Evolutionary conservation across 306 rosid genomes (phyloP).

Genomic region (Quercus wislizeni): DNA sequence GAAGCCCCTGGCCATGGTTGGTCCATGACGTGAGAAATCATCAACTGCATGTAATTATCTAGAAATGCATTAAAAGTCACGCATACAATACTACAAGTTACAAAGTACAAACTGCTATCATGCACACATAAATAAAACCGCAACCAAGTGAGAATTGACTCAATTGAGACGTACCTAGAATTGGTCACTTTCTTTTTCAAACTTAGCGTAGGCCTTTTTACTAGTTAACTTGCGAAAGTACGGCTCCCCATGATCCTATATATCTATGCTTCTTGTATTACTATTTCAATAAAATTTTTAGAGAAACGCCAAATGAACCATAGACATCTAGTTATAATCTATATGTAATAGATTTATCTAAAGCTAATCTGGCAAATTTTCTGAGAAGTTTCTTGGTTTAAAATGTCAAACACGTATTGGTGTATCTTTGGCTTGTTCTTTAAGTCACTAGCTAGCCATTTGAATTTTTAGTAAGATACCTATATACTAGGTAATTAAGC

Average conservation of each 20-base stretch:
- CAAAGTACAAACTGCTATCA: too few relatives aligned
- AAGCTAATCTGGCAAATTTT: not conserved
- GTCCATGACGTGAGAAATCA: too few relatives aligned
- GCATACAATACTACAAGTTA: too few relatives aligned
- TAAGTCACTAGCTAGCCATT: not conserved
- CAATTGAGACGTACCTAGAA: too few relatives aligned
- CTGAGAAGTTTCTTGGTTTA: not conserved
- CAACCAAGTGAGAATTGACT: not conserved
- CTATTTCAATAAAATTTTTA: not conserved
- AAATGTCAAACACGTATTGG: not conserved
- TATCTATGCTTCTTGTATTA: not conserved
- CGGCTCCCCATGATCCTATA: not conserved
- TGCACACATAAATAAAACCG: not conserved
- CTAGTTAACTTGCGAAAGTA: not conserved
- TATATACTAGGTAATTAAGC: too few relatives aligned
- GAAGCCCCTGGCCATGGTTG: too few relatives aligned
- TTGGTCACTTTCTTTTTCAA: not conserved
- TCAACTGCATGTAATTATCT: too few relatives aligned
- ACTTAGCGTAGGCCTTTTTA: not conserved
- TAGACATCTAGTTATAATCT: not conserved
- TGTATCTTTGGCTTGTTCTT: not conserved
- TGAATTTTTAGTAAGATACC: too few relatives aligned
- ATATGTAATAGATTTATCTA: not conserved
- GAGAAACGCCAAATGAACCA: not conserved
- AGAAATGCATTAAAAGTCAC: too few relatives aligned